Conservation (phyloP, 208 protist species). For the Wallacemonas collosoma region DNA sequence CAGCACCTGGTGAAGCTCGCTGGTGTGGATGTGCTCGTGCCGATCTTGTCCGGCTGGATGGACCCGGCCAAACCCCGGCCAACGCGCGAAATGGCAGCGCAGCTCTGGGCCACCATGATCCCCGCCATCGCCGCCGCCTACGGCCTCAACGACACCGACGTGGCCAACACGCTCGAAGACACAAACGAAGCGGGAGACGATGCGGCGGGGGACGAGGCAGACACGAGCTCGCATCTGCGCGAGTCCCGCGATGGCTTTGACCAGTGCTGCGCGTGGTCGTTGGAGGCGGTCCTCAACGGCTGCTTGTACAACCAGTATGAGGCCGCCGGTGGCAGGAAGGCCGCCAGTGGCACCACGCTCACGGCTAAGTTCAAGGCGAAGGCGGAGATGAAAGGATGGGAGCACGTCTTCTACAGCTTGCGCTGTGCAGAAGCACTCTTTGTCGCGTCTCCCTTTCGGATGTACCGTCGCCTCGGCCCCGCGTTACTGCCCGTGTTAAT, state of each 20-base stretch:
- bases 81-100: slow-evolving; percentile 58
- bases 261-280: slow-evolving; percentile 64
- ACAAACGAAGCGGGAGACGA: slow-evolving; percentile 20
- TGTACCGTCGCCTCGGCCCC: slow-evolving; percentile 50
- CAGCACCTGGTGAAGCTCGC: slow-evolving; percentile 63
- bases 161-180: slow-evolving; percentile 11
- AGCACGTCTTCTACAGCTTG: slow-evolving; percentile 78
- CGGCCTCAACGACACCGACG: neutral
- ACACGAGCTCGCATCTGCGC: neutral
- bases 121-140: slow-evolving; percentile 29
- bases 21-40: slow-evolving; percentile 77
- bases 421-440: slow-evolving; percentile 72
- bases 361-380: slow-evolving; percentile 50
- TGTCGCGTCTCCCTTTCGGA: slow-evolving; percentile 37
- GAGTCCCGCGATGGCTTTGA: slow-evolving; percentile 44
- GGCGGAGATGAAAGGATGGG: slow-evolving; percentile 71
- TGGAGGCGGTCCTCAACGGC: slow-evolving; percentile 55
- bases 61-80: slow-evolving; percentile 38
- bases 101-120: slow-evolving; percentile 74
- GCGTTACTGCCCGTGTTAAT: slow-evolving; percentile 47
- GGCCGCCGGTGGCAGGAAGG: slow-evolving; percentile 24
- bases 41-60: slow-evolving; percentile 70
- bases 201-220: slow-evolving; percentile 8
- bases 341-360: slow-evolving; percentile 13
- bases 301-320: slow-evolving; percentile 67